phyloP scores from a whole-genome alignment of 805 yeast species.

The Cyberlindnera mycetangii region DNA sequence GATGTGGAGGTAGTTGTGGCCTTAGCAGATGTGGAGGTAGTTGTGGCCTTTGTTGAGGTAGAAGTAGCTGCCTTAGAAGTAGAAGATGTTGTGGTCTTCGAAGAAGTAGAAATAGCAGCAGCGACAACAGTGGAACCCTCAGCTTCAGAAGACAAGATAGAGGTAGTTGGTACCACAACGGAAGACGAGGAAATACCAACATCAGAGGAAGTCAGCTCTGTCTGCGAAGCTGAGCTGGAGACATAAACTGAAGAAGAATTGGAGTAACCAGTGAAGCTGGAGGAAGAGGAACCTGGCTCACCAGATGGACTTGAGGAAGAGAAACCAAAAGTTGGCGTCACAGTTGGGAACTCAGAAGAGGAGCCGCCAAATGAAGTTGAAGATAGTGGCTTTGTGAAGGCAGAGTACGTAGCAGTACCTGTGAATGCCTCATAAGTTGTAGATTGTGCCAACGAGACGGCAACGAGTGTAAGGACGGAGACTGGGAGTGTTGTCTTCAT shows the following conservation, averaged over 20 bases:
- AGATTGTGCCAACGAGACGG: constrained; percentile 19
- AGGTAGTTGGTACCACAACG: neutral
- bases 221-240: constrained; percentile 2
- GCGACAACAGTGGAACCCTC: constrained; percentile 1
- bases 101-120: neutral
- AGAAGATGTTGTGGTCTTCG: constrained; percentile 1
- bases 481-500: constrained; percentile 11
- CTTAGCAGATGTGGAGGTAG: constrained; percentile 1
- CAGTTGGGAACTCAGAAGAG: constrained; percentile 5
- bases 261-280: constrained; percentile 11
- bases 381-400: constrained; percentile 13
- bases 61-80: constrained; percentile 8
- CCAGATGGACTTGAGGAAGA: constrained; percentile 3
- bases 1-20: constrained; percentile 3
- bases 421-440: constrained; percentile 24
- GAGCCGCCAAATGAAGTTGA: constrained; percentile 1
- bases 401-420: constrained; percentile 17
- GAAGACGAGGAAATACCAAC: neutral
- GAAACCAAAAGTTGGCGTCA: constrained; percentile 6
- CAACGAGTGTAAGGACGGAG: constrained; percentile 10
- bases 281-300: neutral
- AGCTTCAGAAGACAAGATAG: constrained; percentile 1
- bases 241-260: constrained; percentile 1
- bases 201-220: neutral
- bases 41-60: constrained; percentile 5